Percentiles rank a stretch among this genome's conserved stretches.
phyloP scores from a whole-genome alignment of 345 rosid species.

The Carallia pectinifolia region DNA sequence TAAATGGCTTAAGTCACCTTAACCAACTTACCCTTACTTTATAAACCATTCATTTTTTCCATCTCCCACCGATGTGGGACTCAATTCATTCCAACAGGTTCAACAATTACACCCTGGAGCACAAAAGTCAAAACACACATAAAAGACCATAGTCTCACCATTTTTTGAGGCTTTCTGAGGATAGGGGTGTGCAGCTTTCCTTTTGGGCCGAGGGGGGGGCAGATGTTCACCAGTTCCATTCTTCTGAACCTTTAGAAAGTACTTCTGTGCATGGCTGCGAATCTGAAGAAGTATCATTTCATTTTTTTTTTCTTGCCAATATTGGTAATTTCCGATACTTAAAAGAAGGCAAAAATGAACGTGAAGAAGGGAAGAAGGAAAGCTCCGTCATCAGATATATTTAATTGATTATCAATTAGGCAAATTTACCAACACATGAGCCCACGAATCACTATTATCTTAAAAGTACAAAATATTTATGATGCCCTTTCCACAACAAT shows the following conservation, averaged over 20 bases:
- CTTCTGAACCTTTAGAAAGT: slow-evolving; percentile 83
- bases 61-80: no score
- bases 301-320: neutral
- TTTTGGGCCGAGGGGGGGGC: slow-evolving; percentile 93
- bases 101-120: neutral
- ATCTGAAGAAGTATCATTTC: slow-evolving; percentile 41
- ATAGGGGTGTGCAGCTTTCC: slow-evolving; percentile 92
- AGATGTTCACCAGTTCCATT: slow-evolving; percentile 80
- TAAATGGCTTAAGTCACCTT: no score
- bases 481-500: no score
- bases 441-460: no score
- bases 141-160: slow-evolving; percentile 32
- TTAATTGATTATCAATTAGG: no score
- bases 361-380: neutral
- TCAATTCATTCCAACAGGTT: neutral
- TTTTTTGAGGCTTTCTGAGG: slow-evolving; percentile 80
- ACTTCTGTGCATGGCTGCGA: slow-evolving; percentile 91
- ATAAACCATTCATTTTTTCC: no score
- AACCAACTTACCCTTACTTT: no score
- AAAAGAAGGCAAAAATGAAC: neutral
- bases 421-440: no score
- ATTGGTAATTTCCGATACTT: neutral
- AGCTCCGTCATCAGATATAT: no score
- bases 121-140: neutral
- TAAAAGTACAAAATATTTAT: no score